phyloP scores from a whole-genome alignment of 2,329 filamentous ascomycete species.

The Fusarium nematophilum region DNA sequence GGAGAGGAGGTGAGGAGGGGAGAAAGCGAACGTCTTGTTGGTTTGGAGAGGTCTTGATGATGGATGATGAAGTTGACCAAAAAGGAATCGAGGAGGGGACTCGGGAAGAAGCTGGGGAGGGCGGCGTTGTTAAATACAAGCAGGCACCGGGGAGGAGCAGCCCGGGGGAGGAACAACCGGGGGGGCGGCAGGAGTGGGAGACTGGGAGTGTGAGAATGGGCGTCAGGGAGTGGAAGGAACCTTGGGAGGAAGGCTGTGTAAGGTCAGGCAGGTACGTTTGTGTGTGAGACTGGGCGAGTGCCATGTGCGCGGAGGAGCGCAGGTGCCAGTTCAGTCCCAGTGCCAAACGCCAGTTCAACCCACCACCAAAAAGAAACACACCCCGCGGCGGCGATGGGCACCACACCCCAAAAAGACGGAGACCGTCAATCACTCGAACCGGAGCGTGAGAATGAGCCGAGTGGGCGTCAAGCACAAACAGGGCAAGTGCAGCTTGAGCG shows the following conservation, averaged over 20 bases:
- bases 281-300: constrained; percentile 16
- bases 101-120: constrained; percentile 43
- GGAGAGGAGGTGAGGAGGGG: constrained; percentile 51
- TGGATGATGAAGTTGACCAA: constrained; percentile 43
- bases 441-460: constrained; percentile 33
- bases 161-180: constrained; percentile 30
- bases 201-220: constrained; percentile 35
- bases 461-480: constrained; percentile 23
- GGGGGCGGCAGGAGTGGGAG: constrained; percentile 28
- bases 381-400: constrained; percentile 28
- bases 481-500: constrained; percentile 31
- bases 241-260: constrained; percentile 37
- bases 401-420: constrained; percentile 19
- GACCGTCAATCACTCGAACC: constrained; percentile 20
- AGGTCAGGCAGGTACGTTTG: constrained; percentile 29
- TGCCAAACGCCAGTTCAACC: no score
- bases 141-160: constrained; percentile 37
- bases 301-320: background rate
- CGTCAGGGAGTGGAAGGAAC: constrained; percentile 35
- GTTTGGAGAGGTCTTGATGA: constrained; percentile 41
- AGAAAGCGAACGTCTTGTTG: constrained; percentile 62
- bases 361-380: constrained; percentile 31
- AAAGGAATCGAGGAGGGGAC: constrained; percentile 42
- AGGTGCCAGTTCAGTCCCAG: background rate
- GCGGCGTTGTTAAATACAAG: constrained; percentile 47